phyloP scores from a whole-genome alignment of 2,329 filamentous ascomycete genomes.

The Blastomyces parvus region DNA sequence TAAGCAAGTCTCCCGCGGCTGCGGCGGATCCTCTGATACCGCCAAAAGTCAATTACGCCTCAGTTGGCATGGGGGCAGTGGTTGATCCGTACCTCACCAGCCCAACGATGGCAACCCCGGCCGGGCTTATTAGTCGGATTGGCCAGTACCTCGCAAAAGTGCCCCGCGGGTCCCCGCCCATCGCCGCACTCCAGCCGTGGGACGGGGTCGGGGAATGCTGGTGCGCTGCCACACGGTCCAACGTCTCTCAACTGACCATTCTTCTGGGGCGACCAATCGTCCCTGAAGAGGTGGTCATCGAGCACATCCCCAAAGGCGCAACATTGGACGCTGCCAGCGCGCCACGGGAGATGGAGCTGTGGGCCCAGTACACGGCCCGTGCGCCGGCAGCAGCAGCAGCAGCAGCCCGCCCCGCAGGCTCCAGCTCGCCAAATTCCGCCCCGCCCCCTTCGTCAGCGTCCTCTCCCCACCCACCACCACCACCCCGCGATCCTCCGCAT shows the following conservation, averaged over 20 bases:
- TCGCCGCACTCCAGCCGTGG: constrained; percentile 59
- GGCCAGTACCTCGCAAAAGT: constrained; percentile 12
- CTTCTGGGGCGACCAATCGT: constrained; percentile 42
- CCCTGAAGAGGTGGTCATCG: constrained; percentile 60
- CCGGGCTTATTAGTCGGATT: constrained; percentile 17
- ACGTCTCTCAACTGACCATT: constrained; percentile 36
- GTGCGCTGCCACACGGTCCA: constrained; percentile 53
- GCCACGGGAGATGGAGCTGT: constrained; percentile 61
- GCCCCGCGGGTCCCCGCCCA: constrained; percentile 30
- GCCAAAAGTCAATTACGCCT: constrained; percentile 63
- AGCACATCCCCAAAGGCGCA: constrained; percentile 57
- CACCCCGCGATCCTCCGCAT: not conserved
- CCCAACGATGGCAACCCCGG: constrained; percentile 36
- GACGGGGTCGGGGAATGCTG: constrained; percentile 77
- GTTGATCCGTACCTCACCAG: constrained; percentile 55
- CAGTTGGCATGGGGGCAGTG: constrained; percentile 53
- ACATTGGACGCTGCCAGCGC: constrained; percentile 53
- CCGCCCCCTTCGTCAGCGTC: constrained; percentile 24
- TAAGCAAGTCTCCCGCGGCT: constrained; percentile 9
- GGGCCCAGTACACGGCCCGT: constrained; percentile 45
- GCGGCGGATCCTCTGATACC: constrained; percentile 15
- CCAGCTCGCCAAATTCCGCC: constrained; percentile 20
- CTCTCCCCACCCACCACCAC: constrained; percentile 14
- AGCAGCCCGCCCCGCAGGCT: not conserved
- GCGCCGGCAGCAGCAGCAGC: constrained; percentile 5